These are phyloP conservation scores for Dipodascus albidus DNA, from an alignment of 805 yeast genomes.

Conservation along the genomic window DNA sequence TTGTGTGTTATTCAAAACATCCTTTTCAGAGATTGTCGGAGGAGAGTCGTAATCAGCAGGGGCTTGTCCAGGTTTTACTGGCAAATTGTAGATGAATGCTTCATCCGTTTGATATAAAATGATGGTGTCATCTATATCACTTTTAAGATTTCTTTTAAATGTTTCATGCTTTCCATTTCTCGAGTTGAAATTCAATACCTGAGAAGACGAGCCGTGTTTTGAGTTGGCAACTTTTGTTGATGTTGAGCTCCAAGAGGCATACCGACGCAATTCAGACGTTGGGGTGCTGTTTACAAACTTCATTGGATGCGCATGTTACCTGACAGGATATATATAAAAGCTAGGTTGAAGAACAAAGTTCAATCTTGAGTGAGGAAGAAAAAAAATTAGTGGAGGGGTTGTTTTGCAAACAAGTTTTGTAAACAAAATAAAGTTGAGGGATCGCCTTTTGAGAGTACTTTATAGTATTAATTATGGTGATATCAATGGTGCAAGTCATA, in stretches of 20 bases:
- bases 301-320: neutral
- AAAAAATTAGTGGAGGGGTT: neutral
- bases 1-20: slow-evolving; percentile 17
- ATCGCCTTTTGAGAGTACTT: too few species aligned
- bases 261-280: neutral
- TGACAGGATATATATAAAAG: neutral
- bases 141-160: too few species aligned
- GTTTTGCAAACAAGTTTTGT: too few species aligned
- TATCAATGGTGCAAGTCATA: too few species aligned
- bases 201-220: neutral
- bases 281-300: neutral
- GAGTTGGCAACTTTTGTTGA: neutral
- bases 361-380: neutral
- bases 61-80: neutral
- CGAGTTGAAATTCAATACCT: too few species aligned
- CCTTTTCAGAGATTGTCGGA: neutral
- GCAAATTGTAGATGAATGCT: slow-evolving; percentile 13
- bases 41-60: slow-evolving; percentile 10
- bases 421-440: neutral
- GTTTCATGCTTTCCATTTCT: too few species aligned
- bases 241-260: slow-evolving; percentile 1
- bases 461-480: too few species aligned
- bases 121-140: slow-evolving; percentile 5
- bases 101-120: slow-evolving; percentile 10
- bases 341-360: neutral